Evolutionary conservation across 352 stramenopile species (phyloP), one percentile per base, ranked within the genome.

Genomic region (Globisporangium spiculum): DNA sequence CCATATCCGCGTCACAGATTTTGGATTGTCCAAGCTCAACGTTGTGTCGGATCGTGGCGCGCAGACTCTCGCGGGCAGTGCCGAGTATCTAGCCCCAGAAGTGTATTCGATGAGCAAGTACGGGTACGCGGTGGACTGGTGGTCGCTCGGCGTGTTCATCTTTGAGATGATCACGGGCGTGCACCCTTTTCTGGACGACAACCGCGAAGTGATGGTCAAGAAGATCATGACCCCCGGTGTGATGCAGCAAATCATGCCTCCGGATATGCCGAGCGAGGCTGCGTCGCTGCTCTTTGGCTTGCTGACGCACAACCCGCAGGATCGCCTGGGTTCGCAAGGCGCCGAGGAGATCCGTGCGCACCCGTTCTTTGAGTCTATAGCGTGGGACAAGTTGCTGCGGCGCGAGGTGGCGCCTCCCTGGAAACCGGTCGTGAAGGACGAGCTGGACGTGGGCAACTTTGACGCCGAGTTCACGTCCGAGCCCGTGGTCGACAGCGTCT

Each of bases 1-100:
- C 0, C 97, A 99, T 72, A 76, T 99, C 34, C 96, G 91, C 36
- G 83, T 99, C 60, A 99, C 97, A 16, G 98, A 99, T 81, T 99
- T 99, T 90, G 85, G 87, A 1, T 64, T 93, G 10, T 93, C 87
- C 1, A 91, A 93, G 63, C 76, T 90, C 26, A 89, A 91, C 24
- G 84, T 93, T 10, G 82, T 91, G 22, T 83, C 83, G 6, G 83
- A 92, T 55, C 77, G 84, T 46, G 86, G 85, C 20, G 84, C 84
- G 9, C 80, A 89, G 65, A 91, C 81, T 4, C 66, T 91, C 32
- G 80, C 87, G 65, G 94, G 92, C 9, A 97, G 88, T 41, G 86
- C 89, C 4, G 90, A 98, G 71, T 98, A 98, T 79, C 62, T 97
- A 26, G 91, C 92, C 4, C 91, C 93, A 16, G 93, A 98, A 54